These are phyloP conservation scores for Tolypocladium sp. DNA, from an alignment of 2,329 filamentous ascomycete genomes.

Conservation along the genomic window DNA sequence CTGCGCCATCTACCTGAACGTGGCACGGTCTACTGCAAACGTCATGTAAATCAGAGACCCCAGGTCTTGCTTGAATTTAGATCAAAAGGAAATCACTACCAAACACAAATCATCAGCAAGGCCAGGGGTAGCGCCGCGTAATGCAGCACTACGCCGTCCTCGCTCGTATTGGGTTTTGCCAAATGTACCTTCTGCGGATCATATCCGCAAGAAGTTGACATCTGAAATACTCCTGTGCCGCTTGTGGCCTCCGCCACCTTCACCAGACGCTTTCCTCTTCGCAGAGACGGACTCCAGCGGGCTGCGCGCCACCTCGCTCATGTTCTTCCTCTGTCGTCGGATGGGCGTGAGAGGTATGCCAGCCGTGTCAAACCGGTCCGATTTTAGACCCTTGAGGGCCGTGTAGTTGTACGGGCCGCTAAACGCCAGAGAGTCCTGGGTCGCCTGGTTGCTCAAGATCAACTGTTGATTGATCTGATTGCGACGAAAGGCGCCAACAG, in stretches of 20 bases:
- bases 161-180: slow-evolving; percentile 26
- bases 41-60: neutral
- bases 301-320: slow-evolving; percentile 36
- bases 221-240: slow-evolving; percentile 51
- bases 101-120: slow-evolving; percentile 14
- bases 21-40: neutral
- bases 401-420: slow-evolving; percentile 51
- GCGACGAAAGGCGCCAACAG: slow-evolving; percentile 70
- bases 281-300: slow-evolving; percentile 38
- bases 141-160: slow-evolving; percentile 32
- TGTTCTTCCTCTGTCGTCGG: slow-evolving; percentile 45
- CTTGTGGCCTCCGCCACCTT: slow-evolving; percentile 38
- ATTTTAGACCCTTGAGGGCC: slow-evolving; percentile 53
- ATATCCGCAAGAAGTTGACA: slow-evolving; percentile 38
- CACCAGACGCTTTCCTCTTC: slow-evolving; percentile 46
- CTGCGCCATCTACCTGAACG: neutral
- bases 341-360: slow-evolving; percentile 60
- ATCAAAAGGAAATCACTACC: neutral
- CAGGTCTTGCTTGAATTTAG: neutral
- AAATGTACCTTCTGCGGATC: slow-evolving; percentile 10
- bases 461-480: slow-evolving; percentile 55
- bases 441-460: slow-evolving; percentile 51
- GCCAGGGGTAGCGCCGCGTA: slow-evolving; percentile 31
- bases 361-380: slow-evolving; percentile 56
- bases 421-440: slow-evolving; percentile 53